These are phyloP conservation scores for Chlorella sp. DNA, from an alignment of 139 green algal species.

Conservation along the genomic window DNA sequence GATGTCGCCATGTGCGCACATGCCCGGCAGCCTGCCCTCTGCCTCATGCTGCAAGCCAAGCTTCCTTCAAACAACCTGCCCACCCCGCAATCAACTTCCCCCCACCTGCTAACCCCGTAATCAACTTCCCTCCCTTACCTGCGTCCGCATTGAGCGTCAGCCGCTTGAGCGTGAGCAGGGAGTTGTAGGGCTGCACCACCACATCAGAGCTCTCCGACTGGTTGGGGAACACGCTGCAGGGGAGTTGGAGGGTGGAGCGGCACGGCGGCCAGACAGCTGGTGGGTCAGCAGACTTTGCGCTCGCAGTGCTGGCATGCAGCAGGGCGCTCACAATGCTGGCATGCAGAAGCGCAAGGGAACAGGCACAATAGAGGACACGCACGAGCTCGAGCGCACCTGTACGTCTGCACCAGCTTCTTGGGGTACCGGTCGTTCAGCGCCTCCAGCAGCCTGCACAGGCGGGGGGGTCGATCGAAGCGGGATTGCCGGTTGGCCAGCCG, in stretches of 20 bases:
- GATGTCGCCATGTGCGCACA: neutral
- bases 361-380: too few relatives aligned
- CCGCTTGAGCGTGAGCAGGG: slow-evolving; percentile 96
- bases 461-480: too few relatives aligned
- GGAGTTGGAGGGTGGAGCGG: neutral
- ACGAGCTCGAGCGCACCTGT: slow-evolving; percentile 74
- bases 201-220: slow-evolving; percentile 96
- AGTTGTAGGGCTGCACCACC: slow-evolving; percentile 99
- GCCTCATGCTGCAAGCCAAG: neutral
- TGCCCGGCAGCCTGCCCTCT: neutral
- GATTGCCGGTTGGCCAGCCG: too few relatives aligned
- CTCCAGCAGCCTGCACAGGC: slow-evolving; percentile 89
- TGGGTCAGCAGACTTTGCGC: too few relatives aligned
- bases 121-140: slow-evolving; percentile 10
- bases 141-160: slow-evolving; percentile 93
- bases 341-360: neutral
- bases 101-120: too few relatives aligned
- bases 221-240: slow-evolving; percentile 96
- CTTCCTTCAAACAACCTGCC: too few relatives aligned
- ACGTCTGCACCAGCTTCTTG: slow-evolving; percentile 98
- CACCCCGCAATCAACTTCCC: too few relatives aligned
- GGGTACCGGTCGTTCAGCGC: slow-evolving; percentile 92
- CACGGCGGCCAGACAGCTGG: too few relatives aligned
- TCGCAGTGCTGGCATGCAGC: too few relatives aligned
- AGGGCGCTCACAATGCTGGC: too few relatives aligned